phyloP scores from a whole-genome alignment of 2,329 filamentous ascomycete genomes.

The Clarireedia monteithiana region DNA sequence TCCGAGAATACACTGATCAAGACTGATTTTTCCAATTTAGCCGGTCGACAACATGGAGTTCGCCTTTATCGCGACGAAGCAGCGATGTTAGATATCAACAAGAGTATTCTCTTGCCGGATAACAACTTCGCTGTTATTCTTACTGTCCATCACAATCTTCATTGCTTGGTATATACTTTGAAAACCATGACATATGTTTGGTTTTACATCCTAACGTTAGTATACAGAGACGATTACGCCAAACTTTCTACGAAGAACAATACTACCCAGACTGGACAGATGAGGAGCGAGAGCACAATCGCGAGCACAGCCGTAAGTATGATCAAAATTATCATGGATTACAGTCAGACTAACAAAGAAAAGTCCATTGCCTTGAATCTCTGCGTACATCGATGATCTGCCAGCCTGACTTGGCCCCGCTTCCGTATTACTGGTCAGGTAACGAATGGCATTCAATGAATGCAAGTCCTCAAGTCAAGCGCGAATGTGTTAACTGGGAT shows the following conservation, averaged over 20 bases:
- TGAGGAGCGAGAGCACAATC: background rate
- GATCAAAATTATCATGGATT: no score
- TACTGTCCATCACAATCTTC: constrained; percentile 3
- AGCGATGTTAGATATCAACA: background rate
- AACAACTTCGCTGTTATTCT: constrained; percentile 7
- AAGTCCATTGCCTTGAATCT: constrained; percentile 7
- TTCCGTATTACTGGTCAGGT: constrained; percentile 7
- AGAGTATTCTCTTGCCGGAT: constrained; percentile 1
- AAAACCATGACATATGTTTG: no score
- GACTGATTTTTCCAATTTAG: background rate
- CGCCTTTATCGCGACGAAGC: constrained; percentile 4
- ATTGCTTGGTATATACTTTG: background rate
- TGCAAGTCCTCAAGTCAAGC: constrained; percentile 1
- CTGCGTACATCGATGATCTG: constrained; percentile 6
- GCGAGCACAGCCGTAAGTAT: background rate
- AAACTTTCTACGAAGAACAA: background rate
- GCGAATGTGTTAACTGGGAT: constrained; percentile 5
- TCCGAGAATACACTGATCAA: no score
- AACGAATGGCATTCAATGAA: constrained; percentile 2
- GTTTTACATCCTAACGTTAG: background rate
- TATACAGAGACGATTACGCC: constrained; percentile 2
- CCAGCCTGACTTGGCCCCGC: constrained; percentile 5
- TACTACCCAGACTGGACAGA: constrained; percentile 7
- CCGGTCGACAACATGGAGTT: background rate
- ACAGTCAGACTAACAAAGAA: background rate